phyloP scores from a whole-genome alignment of 23 red algal species.

The Gracilariopsis chorda region DNA sequence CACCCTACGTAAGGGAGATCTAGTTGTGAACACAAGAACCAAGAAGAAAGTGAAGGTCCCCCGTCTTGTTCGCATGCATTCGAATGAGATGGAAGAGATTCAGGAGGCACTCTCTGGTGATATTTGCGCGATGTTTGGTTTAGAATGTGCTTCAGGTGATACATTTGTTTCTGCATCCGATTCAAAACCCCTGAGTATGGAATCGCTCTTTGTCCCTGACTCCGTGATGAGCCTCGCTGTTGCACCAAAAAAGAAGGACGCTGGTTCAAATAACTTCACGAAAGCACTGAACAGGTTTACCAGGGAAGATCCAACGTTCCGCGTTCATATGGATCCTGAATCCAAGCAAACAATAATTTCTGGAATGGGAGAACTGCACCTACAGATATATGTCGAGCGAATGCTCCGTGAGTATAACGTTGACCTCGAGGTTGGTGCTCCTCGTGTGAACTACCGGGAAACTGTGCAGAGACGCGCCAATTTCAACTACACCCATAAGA shows the following conservation, averaged over 20 bases:
- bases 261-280: slow-evolving; percentile 56
- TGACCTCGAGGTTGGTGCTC: slow-evolving; percentile 81
- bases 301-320: slow-evolving; percentile 97
- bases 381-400: slow-evolving; percentile 94
- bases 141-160: slow-evolving; percentile 97
- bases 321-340: slow-evolving; percentile 86
- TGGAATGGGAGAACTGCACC: slow-evolving; percentile 98
- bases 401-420: slow-evolving; percentile 96
- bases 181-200: slow-evolving; percentile 69
- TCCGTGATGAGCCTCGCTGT: slow-evolving; percentile 93
- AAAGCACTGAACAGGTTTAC: slow-evolving; percentile 89
- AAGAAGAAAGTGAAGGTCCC: slow-evolving; percentile 91
- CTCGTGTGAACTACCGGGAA: slow-evolving; percentile 98
- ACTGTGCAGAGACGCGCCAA: slow-evolving; percentile 53
- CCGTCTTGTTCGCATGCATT: slow-evolving; percentile 91
- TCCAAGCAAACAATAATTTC: slow-evolving; percentile 93
- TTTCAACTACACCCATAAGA: slow-evolving; percentile 96
- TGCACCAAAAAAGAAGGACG: slow-evolving; percentile 57
- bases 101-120: slow-evolving; percentile 83
- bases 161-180: slow-evolving; percentile 81
- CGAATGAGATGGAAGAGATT: slow-evolving; percentile 97
- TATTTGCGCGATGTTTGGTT: slow-evolving; percentile 98
- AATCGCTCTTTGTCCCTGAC: slow-evolving; percentile 93
- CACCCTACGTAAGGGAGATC: slow-evolving; percentile 71
- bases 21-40: slow-evolving; percentile 83